phyloP scores from a whole-genome alignment of 306 rosid genomes.

The Cajanus cajan region DNA sequence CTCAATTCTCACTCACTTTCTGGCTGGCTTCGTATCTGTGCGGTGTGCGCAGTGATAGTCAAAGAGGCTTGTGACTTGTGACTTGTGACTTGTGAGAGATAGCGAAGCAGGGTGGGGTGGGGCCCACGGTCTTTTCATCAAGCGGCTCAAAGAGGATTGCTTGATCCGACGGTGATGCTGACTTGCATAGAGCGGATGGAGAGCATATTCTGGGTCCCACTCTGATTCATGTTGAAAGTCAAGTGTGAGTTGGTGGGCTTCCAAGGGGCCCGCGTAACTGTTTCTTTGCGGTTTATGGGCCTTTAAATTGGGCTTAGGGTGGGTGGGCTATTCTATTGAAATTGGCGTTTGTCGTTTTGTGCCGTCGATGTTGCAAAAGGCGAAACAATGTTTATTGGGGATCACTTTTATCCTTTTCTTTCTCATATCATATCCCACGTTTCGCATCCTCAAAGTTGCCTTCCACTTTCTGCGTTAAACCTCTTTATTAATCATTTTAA shows the following conservation, averaged over 20 bases:
- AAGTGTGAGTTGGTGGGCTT: conserved; percentile 22
- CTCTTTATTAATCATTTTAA: neutral
- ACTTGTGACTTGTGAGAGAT: too few species aligned
- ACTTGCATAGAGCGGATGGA: neutral
- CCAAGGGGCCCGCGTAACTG: neutral
- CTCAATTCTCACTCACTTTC: neutral
- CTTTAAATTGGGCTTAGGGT: neutral
- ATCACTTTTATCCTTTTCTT: neutral
- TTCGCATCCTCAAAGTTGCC: neutral
- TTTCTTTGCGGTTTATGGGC: neutral
- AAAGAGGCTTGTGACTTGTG: conserved; percentile 9
- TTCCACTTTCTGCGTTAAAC: neutral
- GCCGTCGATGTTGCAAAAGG: neutral
- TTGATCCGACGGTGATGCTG: conserved; percentile 27
- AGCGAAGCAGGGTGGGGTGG: neutral
- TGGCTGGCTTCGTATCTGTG: neutral
- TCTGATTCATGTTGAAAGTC: neutral
- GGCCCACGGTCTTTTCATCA: conserved; percentile 20
- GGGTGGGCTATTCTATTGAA: neutral
- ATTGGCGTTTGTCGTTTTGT: neutral
- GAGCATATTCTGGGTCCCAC: conserved; percentile 29
- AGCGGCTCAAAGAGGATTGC: conserved; percentile 32
- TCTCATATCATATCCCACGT: neutral
- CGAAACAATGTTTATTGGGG: neutral
- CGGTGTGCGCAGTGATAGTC: conserved; percentile 16